phyloP scores from a whole-genome alignment of 2,329 filamentous ascomycete genomes.

The Cladophialophora immunda region DNA sequence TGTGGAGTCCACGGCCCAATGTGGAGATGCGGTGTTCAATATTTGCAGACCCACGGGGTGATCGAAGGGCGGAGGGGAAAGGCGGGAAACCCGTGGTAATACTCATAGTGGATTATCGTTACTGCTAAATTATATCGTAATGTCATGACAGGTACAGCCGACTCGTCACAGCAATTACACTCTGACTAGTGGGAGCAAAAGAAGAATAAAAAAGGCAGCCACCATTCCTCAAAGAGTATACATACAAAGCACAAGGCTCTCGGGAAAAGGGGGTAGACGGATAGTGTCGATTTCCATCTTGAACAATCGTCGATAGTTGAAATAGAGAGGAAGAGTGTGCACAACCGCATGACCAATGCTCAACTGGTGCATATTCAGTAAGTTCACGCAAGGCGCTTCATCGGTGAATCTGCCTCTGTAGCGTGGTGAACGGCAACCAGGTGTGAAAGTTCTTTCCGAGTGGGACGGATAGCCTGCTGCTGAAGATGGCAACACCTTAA shows the following conservation, averaged over 20 bases:
- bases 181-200: not conserved
- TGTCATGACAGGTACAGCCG: slow-evolving; percentile 1
- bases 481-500: not conserved
- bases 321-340: not conserved
- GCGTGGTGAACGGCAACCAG: not conserved
- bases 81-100: not conserved
- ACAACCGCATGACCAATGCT: not conserved
- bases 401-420: not conserved
- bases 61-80: not conserved
- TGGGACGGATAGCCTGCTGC: not conserved
- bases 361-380: not conserved
- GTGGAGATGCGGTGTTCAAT: not conserved
- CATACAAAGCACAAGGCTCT: not conserved
- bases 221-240: slow-evolving; percentile 23
- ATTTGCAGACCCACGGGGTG: not conserved
- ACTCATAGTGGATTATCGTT: not conserved
- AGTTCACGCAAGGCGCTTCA: not conserved
- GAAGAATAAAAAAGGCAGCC: slow-evolving; percentile 16
- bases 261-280: not conserved
- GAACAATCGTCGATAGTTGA: not conserved
- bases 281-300: not conserved
- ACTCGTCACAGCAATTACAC: not conserved
- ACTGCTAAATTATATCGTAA: not conserved
- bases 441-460: not conserved
- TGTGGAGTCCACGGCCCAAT: not conserved